phyloP scores from a whole-genome alignment of 164 flowering plant species.

The Umbilicus rupestris region DNA sequence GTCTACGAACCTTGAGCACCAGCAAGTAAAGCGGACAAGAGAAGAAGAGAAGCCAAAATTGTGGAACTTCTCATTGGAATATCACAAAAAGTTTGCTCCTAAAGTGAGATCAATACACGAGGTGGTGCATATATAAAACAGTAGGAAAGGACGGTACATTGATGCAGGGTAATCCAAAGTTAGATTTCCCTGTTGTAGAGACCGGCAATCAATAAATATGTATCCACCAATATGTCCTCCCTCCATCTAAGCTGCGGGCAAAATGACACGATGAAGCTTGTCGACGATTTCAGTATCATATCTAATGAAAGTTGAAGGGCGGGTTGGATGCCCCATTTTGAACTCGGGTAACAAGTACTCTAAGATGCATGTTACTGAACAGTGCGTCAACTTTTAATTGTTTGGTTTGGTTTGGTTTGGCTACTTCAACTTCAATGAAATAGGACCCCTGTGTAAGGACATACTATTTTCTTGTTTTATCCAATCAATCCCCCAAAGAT shows the following conservation, averaged over 20 bases:
- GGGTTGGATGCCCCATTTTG: neutral
- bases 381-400: slow-evolving; percentile 1
- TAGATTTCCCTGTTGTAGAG: neutral
- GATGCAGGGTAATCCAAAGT: neutral
- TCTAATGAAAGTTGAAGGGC: neutral
- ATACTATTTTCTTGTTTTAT: neutral
- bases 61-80: neutral
- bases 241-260: neutral
- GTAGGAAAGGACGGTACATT: neutral
- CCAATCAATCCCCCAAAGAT: neutral
- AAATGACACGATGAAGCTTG: too few relatives aligned
- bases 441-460: neutral
- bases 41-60: neutral
- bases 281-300: neutral
- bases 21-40: neutral
- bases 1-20: too few relatives aligned
- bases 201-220: slow-evolving; percentile 1
- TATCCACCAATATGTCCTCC: neutral
- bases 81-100: neutral
- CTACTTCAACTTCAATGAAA: neutral
- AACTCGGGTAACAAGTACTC: neutral
- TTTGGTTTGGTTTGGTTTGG: neutral
- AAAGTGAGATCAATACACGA: neutral
- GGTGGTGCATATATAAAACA: neutral
- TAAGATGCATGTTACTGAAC: neutral